Base-by-base conservation (phyloP, 495 filamentous ascomycete species). In the Lasiosphaeris hirsuta region DNA sequence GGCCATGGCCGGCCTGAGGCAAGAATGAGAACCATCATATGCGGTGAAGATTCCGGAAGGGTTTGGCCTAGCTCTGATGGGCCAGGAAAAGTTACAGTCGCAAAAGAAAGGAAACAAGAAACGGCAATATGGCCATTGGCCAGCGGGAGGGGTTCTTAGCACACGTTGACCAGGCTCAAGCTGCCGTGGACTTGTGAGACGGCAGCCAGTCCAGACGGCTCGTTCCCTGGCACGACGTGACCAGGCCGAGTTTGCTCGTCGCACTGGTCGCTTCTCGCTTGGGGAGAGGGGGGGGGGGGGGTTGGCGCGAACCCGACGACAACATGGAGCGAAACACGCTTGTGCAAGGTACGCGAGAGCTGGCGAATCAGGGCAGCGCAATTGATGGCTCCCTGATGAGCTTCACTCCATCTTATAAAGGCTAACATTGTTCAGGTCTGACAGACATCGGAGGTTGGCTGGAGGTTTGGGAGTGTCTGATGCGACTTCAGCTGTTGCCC, bases 321-420 rank as follows among this genome's bases (percentile, higher is more conserved):
- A 45, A 46, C 51, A 30, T 30, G 23, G 23, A 54, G 40, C 51
- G 53, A 51, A 51, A 52, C 39, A 56, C 34, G 39, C 52, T 56
- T 55, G 58, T 56, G 58, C 58, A 60, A 60, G 58, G 58, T 51
- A 60, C 58, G 45, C 46, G 57, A 46, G 9, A 15, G 10, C n/a
- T 19, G 38, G 47, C 58, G 37, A 56, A 60, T 60, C 33, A 52
- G 23, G 9, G 40, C 19, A 9, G 38, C 45, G n/a, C 4, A 42
- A 56, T 56, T 60, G 56, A 30, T 30, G 23, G 23, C 23, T 30
- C 23, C 23, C 23, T 30, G n/a, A 60, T 50, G 37, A 36, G 13
- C 38, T 60, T 11, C 58, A 52, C 52, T 30, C 58, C 46, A 39
- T 38, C 43, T 9, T 19, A 2, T 15, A 18, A 15, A 46, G 36